Evolutionary conservation across 2,329 filamentous ascomycete genomes (phyloP).

Genomic region (Knoxdaviesia capensis): DNA sequence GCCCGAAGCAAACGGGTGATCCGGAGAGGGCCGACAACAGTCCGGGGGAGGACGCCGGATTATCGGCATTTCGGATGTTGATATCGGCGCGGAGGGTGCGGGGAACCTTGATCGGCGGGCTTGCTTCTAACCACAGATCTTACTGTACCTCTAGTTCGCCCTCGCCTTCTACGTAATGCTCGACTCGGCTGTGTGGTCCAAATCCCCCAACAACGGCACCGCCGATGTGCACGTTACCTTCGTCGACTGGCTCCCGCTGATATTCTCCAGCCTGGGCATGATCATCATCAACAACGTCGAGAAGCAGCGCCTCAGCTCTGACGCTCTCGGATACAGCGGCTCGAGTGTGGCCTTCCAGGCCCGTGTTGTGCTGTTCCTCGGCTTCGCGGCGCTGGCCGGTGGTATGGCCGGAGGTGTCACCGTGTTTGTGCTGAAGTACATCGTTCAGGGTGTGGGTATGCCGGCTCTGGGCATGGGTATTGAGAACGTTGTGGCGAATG

Average conservation of each 20-base stretch:
- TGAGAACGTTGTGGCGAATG: slow-evolving; percentile 46
- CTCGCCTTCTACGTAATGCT: slow-evolving; percentile 50
- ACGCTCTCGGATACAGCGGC: slow-evolving; percentile 42
- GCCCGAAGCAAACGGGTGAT: neutral
- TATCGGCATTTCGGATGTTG: too few relatives aligned
- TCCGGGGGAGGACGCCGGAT: too few relatives aligned
- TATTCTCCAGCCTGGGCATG: slow-evolving; percentile 48
- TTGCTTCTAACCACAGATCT: neutral
- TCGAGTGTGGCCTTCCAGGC: slow-evolving; percentile 49
- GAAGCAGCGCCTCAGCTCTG: slow-evolving; percentile 42
- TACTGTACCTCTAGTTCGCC: slow-evolving; percentile 29
- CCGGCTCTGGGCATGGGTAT: slow-evolving; percentile 44
- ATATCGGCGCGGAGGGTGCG: too few relatives aligned
- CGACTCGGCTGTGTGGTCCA: slow-evolving; percentile 47
- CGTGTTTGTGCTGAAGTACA: slow-evolving; percentile 45
- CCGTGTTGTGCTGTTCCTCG: slow-evolving; percentile 45
- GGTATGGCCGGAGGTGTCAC: slow-evolving; percentile 52
- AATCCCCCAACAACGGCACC: slow-evolving; percentile 36
- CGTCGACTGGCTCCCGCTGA: slow-evolving; percentile 49
- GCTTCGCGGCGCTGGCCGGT: slow-evolving; percentile 43
- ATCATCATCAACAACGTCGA: slow-evolving; percentile 53
- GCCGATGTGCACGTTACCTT: slow-evolving; percentile 40
- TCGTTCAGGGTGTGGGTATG: slow-evolving; percentile 34
- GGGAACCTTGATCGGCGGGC: neutral
- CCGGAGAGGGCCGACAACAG: too few relatives aligned